Base-by-base conservation (phyloP, 352 stramenopile genomes). In the Pythium plurisporium region DNA sequence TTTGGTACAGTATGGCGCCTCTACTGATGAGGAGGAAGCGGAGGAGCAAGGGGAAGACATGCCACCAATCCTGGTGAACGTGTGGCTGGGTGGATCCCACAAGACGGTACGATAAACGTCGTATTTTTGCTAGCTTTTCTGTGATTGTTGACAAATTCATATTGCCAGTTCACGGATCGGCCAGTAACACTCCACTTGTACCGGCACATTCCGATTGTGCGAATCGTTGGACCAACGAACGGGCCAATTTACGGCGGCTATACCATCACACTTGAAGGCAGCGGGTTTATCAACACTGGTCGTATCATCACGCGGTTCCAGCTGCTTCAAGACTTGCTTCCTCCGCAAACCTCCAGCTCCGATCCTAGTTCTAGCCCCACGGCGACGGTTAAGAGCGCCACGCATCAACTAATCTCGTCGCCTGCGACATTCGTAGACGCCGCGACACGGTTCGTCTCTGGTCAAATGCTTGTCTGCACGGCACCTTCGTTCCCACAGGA, bases 231-330 rank as follows among this genome's bases (percentile, higher is more conserved):
- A 0, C 84, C 84, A 0, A 82, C 83, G 65, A 86, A 91, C 53
- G 84, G 84, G 0, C 79, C 84, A 12, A 76, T 94, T 15, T 94
- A 89, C 42, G 84, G 84, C 11, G 80, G 79, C 2, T 85, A 83
- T 45, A 36, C 63, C 0, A 55, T 94, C 19, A 68, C 79, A 11
- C 67, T 94, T 15, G 76, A 87, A 37, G 84, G 84, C 11, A 59
- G 52, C 11, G 72, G 69, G 4, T 91, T 91, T 30, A 67, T 90
- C 40, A 67, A 91, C 38, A 90, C 83, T 5, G 69, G 67, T 0
- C 69, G 68, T 36, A 78, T 93, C 36, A 49, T 69, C 11, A 68
- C 82, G n/a, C 79, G 82, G 19, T 91, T 91, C 27, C 70, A 86
- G 41, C 71, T 89, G 10, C 56, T 70, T 19, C 59, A 65, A 0